Base-by-base conservation (phyloP, 768 basidiomycete species). In the Leccinum barrowsii region DNA sequence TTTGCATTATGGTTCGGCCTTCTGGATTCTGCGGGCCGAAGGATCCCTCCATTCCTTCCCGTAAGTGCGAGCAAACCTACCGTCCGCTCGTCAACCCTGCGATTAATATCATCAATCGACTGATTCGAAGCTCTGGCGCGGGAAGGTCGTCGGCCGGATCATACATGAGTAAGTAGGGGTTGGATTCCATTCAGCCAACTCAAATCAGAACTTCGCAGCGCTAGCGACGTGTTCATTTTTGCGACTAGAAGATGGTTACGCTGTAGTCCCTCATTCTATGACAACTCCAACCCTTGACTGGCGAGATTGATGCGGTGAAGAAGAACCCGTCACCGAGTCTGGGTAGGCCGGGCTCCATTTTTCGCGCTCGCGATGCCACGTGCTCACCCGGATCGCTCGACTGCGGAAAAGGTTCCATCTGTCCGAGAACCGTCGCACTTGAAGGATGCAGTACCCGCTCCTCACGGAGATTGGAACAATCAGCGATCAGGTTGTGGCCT, bases 91-190 rank as follows among this genome's bases (percentile, higher is more conserved):
- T 52, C 50, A 37, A 50, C 57, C 47, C 34, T 24, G 50, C 47
- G 44, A 50, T 13, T 37, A 28, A 34, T 30, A 37, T 6, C 24
- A 35, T 47, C 48, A 37, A 35, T 22, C 10, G 48, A 35, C 22
- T 10, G 50, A 40, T 34, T 53, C 7, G 40, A 42, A 28, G 19
- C n/a, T 19, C 19, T 21, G 24, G 30, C 35, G 51, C 52, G 24
- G 49, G 40, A 46, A 28, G 19, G 42, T 44, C 12, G 40, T n/a
- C 63, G 68, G 66, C 57, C 68, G 68, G 68, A 69, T 62, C 68
- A 65, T 62, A n/a, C 21, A 24, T 24, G 22, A 13, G 47, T 24
- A 30, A 2, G 7, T 26, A 54, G 7, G 15, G 8, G 49, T 53
- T 55, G 7, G 5, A 24, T 47, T 54, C 46, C 54, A 50, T 50